Conservation (phyloP, 306 rosid genomes). For the Delonix regia region DNA sequence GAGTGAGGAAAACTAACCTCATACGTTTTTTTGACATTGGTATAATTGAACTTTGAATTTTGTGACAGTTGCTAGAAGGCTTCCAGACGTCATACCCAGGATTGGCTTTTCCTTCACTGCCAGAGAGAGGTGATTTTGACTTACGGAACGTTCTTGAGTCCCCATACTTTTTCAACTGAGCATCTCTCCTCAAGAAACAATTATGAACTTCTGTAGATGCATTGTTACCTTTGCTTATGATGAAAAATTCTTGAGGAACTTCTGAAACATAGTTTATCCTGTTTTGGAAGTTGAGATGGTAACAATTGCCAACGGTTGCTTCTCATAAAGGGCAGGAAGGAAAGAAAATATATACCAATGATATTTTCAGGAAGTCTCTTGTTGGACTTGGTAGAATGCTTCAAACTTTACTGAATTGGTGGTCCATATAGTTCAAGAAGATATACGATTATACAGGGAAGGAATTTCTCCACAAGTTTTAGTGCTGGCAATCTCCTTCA, state of each 20-base stretch:
- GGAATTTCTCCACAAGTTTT: slow-evolving; percentile 39
- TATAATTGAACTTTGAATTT: slow-evolving; percentile 25
- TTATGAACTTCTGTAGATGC: slow-evolving; percentile 9
- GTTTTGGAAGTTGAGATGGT: slow-evolving; percentile 28
- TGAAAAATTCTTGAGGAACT: slow-evolving; percentile 21
- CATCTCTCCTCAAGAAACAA: not conserved
- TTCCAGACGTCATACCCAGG: slow-evolving; percentile 72
- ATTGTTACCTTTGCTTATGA: slow-evolving; percentile 3
- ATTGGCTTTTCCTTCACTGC: slow-evolving; percentile 69
- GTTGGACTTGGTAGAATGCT: not conserved
- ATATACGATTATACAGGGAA: slow-evolving; percentile 20
- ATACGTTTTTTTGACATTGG: slow-evolving; percentile 21
- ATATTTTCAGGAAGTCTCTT: not conserved
- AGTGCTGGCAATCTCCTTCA: slow-evolving; percentile 21
- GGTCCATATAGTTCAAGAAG: not conserved
- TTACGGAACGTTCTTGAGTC: slow-evolving; percentile 71
- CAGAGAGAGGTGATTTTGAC: slow-evolving; percentile 76
- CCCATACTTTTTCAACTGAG: slow-evolving; percentile 82
- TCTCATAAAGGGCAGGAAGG: slow-evolving; percentile 24
- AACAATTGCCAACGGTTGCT: slow-evolving; percentile 33
- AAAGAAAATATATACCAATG: slow-evolving; percentile 20
- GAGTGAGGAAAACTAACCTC: not conserved
- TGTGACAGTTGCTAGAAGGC: slow-evolving; percentile 68
- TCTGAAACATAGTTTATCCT: slow-evolving; percentile 35
- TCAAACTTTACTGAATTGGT: not conserved